phyloP scores from a whole-genome alignment of 768 basidiomycete genomes.

The Collybiopsis luxurians region DNA sequence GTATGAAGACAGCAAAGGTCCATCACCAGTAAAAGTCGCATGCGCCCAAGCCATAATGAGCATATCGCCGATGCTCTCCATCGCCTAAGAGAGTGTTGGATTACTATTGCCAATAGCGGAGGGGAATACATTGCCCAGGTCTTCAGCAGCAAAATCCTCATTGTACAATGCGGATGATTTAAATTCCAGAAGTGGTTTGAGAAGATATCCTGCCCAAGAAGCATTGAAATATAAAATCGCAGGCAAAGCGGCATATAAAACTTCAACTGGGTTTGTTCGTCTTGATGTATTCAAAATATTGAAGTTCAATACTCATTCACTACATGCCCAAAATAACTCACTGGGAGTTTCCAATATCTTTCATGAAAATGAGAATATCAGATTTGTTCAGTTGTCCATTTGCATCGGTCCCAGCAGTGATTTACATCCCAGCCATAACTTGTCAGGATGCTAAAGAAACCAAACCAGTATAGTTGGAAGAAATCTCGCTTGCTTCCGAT shows the following conservation, averaged over 20 bases:
- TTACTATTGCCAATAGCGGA: background rate
- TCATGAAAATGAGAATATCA: slow-evolving; percentile 15
- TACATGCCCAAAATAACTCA: background rate
- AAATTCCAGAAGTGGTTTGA: slow-evolving; percentile 19
- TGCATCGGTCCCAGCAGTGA: slow-evolving; percentile 9
- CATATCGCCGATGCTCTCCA: slow-evolving; percentile 4
- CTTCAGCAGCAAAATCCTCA: slow-evolving; percentile 12
- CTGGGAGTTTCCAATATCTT: slow-evolving; percentile 13
- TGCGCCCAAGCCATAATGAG: slow-evolving; percentile 12
- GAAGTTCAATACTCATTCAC: background rate
- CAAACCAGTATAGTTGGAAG: slow-evolving; percentile 13
- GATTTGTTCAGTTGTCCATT: slow-evolving; percentile 8
- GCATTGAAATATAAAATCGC: slow-evolving; percentile 13
- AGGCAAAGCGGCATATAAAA: slow-evolving; percentile 15
- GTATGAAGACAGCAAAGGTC: slow-evolving; percentile 5
- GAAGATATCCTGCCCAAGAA: slow-evolving; percentile 7
- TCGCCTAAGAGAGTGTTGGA: background rate
- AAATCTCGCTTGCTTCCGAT: slow-evolving; percentile 9
- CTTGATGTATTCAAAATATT: no score
- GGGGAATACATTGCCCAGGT: slow-evolving; percentile 15
- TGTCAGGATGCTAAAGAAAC: slow-evolving; percentile 13
- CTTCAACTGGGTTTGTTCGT: slow-evolving; percentile 14
- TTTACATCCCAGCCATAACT: slow-evolving; percentile 12
- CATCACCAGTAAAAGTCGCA: slow-evolving; percentile 9
- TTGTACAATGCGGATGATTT: slow-evolving; percentile 13